Evolutionary conservation across 129 eudicot genomes (phyloP).

Genomic region (Gnaphalium uliginosum): DNA sequence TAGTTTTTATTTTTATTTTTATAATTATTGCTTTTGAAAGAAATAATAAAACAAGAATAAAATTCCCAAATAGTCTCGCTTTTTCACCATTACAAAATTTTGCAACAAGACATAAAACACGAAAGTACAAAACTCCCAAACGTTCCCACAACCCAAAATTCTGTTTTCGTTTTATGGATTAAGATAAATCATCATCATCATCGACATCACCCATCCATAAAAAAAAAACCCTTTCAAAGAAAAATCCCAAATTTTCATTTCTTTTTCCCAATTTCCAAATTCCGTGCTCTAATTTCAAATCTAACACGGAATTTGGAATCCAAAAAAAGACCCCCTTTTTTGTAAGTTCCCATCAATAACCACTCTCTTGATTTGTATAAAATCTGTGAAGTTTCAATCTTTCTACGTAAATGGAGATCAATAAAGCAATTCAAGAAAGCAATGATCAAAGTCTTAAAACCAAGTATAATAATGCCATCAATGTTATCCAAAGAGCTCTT

Average conservation of each 20-base stretch:
- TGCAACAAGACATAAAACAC: too few relatives aligned
- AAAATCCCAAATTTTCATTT: not conserved
- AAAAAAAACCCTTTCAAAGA: too few relatives aligned
- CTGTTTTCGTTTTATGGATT: not conserved
- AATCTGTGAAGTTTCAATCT: not conserved
- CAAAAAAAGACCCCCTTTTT: not conserved
- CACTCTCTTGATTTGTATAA: not conserved
- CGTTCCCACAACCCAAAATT: too few relatives aligned
- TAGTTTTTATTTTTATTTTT: too few relatives aligned
- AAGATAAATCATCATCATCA: not conserved
- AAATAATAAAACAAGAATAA: too few relatives aligned
- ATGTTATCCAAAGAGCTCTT: slow-evolving; percentile 71
- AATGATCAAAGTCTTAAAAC: slow-evolving; percentile 76
- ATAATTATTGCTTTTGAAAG: too few relatives aligned
- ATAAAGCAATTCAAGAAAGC: slow-evolving; percentile 61
- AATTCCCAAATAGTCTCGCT: too few relatives aligned
- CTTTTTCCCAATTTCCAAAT: not conserved
- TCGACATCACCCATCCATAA: not conserved
- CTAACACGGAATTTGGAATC: not conserved
- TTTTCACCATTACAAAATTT: too few relatives aligned
- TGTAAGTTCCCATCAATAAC: not conserved
- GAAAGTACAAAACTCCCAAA: too few relatives aligned
- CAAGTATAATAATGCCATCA: slow-evolving; percentile 71
- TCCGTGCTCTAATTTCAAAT: not conserved
- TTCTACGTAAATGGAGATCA: slow-evolving; percentile 62